Evolutionary conservation across 176 grass and related monocot species (phyloP).

Genomic region (Rhynchospora pubera): DNA sequence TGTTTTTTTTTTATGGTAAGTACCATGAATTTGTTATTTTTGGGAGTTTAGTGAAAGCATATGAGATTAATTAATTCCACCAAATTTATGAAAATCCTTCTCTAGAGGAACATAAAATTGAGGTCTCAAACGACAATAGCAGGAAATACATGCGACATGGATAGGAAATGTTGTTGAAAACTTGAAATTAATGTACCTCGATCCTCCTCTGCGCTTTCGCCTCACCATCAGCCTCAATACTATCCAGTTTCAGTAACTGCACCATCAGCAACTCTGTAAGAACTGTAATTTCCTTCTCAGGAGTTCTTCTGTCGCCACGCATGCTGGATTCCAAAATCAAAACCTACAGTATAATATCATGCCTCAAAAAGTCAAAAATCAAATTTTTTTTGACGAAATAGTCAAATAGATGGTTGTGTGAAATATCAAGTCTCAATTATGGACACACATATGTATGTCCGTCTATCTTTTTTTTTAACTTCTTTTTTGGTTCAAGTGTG

Average conservation of each 20-base stretch:
- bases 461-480: background rate
- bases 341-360: slow-evolving; percentile 34
- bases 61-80: background rate
- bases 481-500: background rate
- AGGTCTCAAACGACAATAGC: background rate
- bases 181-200: slow-evolving; percentile 50
- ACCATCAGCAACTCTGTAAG: slow-evolving; percentile 89
- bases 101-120: background rate
- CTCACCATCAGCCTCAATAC: slow-evolving; percentile 84
- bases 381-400: background rate
- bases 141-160: background rate
- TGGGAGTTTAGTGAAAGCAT: background rate
- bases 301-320: slow-evolving; percentile 47
- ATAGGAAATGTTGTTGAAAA: background rate
- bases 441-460: background rate
- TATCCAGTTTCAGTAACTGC: slow-evolving; percentile 77
- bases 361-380: background rate
- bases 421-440: background rate
- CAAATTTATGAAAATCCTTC: background rate
- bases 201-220: slow-evolving; percentile 72
- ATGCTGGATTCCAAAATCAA: slow-evolving; percentile 58
- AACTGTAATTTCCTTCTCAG: slow-evolving; percentile 68
- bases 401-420: background rate
- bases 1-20: background rate
- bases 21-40: background rate